These are phyloP conservation scores for Solanum clarkiae DNA, from an alignment of 257 asterid genomes.

Conservation along the genomic window DNA sequence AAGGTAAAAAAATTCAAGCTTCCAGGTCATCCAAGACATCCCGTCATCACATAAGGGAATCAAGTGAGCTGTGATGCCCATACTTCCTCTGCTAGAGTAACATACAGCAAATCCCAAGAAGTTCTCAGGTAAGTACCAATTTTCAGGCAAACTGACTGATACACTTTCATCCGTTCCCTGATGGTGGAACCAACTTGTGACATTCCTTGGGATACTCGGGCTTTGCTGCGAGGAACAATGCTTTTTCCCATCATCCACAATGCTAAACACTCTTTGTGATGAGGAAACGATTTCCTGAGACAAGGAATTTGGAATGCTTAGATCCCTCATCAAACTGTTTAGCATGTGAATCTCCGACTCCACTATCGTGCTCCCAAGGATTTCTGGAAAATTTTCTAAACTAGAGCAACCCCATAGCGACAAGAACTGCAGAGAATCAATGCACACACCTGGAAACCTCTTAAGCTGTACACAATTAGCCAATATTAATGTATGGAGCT, in stretches of 20 bases:
- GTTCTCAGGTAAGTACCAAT: not conserved
- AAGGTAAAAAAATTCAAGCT: not conserved
- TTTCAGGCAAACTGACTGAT: not conserved
- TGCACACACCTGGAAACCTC: not conserved
- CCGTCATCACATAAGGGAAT: not conserved
- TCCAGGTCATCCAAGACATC: not conserved
- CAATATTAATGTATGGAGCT: not conserved
- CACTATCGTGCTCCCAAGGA: not conserved
- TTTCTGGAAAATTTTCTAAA: not conserved
- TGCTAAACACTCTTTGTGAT: not conserved
- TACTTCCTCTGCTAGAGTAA: fast-evolving
- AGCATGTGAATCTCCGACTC: not conserved
- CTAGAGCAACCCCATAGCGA: not conserved
- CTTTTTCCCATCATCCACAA: fast-evolving
- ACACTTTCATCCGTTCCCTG: not conserved
- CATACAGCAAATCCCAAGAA: not conserved
- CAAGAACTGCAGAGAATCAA: not conserved
- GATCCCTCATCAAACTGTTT: not conserved
- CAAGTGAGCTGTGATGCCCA: not conserved
- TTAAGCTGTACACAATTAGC: not conserved
- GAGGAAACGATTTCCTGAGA: not conserved
- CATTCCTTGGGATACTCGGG: not conserved
- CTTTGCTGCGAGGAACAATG: not conserved
- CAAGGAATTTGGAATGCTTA: not conserved
- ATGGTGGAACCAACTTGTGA: not conserved